Conservation (phyloP, 2,329 filamentous ascomycete genomes). For the Verticillium zaregamsianum region DNA sequence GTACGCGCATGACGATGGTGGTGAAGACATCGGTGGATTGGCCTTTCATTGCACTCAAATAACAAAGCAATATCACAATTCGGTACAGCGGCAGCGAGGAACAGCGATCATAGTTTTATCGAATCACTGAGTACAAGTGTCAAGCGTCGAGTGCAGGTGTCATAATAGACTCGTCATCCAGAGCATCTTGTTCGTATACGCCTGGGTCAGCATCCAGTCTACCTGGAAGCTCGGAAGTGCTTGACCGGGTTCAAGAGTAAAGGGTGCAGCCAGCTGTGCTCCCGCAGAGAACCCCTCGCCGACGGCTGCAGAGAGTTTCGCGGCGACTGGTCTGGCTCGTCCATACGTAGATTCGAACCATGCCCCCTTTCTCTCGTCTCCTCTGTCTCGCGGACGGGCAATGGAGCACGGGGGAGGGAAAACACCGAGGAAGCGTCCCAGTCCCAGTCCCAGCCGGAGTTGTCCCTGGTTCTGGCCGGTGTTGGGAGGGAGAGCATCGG, state of each 20-base stretch:
- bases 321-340: not conserved
- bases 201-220: not conserved
- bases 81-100: too few species aligned
- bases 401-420: not conserved
- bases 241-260: not conserved
- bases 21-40: too few species aligned
- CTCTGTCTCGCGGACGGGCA: not conserved
- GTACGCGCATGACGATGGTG: too few species aligned
- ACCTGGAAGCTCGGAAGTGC: not conserved
- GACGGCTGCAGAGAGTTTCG: not conserved
- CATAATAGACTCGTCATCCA: too few species aligned
- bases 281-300: not conserved
- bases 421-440: not conserved
- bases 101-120: too few species aligned
- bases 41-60: too few species aligned
- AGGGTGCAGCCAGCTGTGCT: not conserved
- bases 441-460: not conserved
- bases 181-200: too few species aligned
- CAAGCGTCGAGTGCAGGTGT: too few species aligned
- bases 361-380: conserved; percentile 4
- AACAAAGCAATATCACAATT: too few species aligned
- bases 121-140: too few species aligned
- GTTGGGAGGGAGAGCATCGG: not conserved
- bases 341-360: conserved; percentile 9
- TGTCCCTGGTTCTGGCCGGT: not conserved